Percentiles rank a stretch among this genome's conserved stretches.
phyloP scores from a whole-genome alignment of 23 red algal genomes.

The Pyropia yezoensis region DNA sequence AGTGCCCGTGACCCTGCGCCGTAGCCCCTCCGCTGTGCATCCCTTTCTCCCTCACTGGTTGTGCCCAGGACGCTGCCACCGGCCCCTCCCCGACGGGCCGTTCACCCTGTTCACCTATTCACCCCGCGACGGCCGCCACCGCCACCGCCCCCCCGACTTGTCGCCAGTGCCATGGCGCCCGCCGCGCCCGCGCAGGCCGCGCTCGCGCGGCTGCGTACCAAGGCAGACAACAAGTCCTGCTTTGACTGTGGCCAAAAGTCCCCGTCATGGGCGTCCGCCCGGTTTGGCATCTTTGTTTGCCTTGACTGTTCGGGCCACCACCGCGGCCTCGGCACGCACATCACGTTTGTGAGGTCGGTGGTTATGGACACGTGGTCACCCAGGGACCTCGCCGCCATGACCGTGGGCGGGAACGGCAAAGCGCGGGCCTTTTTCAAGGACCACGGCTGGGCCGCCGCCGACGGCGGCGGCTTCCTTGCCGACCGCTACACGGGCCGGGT shows the following conservation, averaged over 20 bases:
- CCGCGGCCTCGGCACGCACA: slow-evolving; percentile 84
- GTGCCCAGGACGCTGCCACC: too few species aligned
- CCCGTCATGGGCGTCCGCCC: slow-evolving; percentile 93
- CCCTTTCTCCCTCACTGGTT: too few species aligned
- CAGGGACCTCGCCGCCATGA: slow-evolving; percentile 63
- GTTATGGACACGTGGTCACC: slow-evolving; percentile 93
- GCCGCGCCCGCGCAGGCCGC: slow-evolving; percentile 32
- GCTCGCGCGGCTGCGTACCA: slow-evolving; percentile 43
- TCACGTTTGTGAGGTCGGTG: slow-evolving; percentile 91
- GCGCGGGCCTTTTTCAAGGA: slow-evolving; percentile 36
- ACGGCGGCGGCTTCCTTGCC: slow-evolving; percentile 1
- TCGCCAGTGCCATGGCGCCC: slow-evolving; percentile 11
- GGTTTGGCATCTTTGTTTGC: slow-evolving; percentile 92
- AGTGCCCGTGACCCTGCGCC: too few species aligned
- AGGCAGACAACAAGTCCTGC: slow-evolving; percentile 71
- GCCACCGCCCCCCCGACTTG: too few species aligned
- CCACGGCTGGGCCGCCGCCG: slow-evolving; percentile 27
- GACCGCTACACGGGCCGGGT: slow-evolving; percentile 29
- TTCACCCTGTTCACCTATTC: too few species aligned
- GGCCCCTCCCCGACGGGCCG: too few species aligned
- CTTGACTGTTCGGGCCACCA: slow-evolving; percentile 93
- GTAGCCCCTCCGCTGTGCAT: too few species aligned
- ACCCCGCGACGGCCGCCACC: too few species aligned
- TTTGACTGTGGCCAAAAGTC: slow-evolving; percentile 90
- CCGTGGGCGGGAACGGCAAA: slow-evolving; percentile 33